A percentile compares a stretch with the other conserved stretches of the same genome.
Conservation (phyloP, 2,329 filamentous ascomycete species). For the Phyllosticta citriasiana region DNA sequence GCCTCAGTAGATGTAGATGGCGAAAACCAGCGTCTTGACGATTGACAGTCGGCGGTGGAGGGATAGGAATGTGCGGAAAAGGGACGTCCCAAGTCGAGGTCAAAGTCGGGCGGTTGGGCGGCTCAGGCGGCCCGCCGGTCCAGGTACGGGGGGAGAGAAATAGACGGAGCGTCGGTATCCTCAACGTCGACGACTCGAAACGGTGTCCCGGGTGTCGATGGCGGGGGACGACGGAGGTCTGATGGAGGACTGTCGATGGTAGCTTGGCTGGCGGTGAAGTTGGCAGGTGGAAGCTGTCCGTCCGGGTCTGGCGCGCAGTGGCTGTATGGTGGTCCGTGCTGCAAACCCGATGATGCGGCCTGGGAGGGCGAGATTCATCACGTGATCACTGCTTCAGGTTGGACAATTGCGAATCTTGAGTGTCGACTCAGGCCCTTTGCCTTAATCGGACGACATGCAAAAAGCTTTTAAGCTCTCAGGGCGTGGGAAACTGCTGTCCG, state of each 20-base stretch:
- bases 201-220: background rate
- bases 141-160: background rate
- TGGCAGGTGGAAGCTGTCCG: background rate
- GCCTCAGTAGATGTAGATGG: background rate
- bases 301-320: background rate
- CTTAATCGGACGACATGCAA: background rate
- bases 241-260: background rate
- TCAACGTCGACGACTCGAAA: background rate
- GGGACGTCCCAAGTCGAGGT: background rate
- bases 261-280: background rate
- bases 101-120: background rate
- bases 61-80: background rate
- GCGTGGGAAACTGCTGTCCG: background rate
- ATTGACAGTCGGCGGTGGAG: background rate
- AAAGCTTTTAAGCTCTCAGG: background rate
- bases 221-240: background rate
- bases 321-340: background rate
- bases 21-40: background rate
- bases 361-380: background rate
- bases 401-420: background rate
- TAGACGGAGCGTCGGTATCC: background rate
- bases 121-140: background rate
- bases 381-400: background rate
- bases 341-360: background rate
- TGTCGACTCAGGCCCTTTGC: background rate